These are phyloP conservation scores for Ogataea pilisensis DNA, from an alignment of 805 yeast genomes.

Conservation along the genomic window DNA sequence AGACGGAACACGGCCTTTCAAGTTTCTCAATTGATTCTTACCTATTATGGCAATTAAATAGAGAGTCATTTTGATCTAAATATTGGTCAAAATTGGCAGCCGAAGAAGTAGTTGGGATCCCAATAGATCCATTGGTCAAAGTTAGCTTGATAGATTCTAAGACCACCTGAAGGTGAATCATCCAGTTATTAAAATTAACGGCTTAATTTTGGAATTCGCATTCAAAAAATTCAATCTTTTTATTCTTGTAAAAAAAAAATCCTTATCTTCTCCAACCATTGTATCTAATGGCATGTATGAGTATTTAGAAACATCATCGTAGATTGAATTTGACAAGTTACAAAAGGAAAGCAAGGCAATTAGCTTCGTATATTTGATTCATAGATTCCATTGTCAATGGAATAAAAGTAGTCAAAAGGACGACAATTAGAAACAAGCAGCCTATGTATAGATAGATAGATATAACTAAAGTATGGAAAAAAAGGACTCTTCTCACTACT, in stretches of 20 bases:
- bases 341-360: neutral
- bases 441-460: neutral
- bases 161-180: constrained; percentile 18
- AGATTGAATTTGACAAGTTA: constrained; percentile 6
- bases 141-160: constrained; percentile 19
- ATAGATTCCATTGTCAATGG: neutral
- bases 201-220: constrained; percentile 30
- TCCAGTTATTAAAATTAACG: constrained; percentile 22
- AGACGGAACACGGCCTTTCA: constrained; percentile 23
- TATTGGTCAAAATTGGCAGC: constrained; percentile 10
- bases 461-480: neutral
- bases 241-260: constrained; percentile 5
- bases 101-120: constrained; percentile 10
- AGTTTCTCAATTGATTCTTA: constrained; percentile 17
- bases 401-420: too few relatives aligned
- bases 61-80: constrained; percentile 15
- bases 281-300: constrained; percentile 16
- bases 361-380: too few relatives aligned
- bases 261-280: constrained; percentile 15
- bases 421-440: neutral
- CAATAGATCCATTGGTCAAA: constrained; percentile 3
- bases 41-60: constrained; percentile 25
- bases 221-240: constrained; percentile 19
- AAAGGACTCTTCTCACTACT: neutral
- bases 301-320: constrained; percentile 13